phyloP scores from a whole-genome alignment of 2,329 filamentous ascomycete genomes.

The Ophiobolus disseminans region DNA sequence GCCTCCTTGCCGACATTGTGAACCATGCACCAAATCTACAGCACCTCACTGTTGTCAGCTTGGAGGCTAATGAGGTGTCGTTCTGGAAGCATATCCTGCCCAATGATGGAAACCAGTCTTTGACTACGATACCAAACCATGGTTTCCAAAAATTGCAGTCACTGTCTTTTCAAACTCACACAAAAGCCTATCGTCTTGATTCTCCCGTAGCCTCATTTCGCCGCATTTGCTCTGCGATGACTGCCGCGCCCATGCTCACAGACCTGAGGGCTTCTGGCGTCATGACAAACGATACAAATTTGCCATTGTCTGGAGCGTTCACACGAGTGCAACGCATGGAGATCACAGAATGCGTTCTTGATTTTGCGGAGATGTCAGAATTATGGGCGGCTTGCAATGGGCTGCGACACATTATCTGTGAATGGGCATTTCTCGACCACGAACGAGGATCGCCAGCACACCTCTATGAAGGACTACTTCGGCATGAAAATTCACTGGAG shows the following conservation, averaged over 20 bases:
- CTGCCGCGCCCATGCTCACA: constrained; percentile 13
- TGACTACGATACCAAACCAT: not conserved
- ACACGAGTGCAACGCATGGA: constrained; percentile 26
- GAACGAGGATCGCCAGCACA: not conserved
- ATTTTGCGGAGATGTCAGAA: constrained; percentile 11
- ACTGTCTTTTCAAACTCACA: constrained; percentile 27
- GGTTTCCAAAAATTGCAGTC: constrained; percentile 20
- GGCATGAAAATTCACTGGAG: constrained; percentile 22
- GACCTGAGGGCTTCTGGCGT: constrained; percentile 24
- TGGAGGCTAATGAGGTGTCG: constrained; percentile 25
- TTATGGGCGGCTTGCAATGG: constrained; percentile 18
- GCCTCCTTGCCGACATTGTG: constrained; percentile 26
- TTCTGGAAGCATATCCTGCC: constrained; percentile 30
- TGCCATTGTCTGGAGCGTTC: not conserved
- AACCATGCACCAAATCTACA: constrained; percentile 24
- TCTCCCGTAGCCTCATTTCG: constrained; percentile 4
- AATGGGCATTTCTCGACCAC: constrained; percentile 23
- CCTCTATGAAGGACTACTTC: constrained; percentile 17
- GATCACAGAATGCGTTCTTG: constrained; percentile 23
- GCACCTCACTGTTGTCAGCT: constrained; percentile 29
- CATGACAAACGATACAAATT: not conserved
- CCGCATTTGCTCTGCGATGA: constrained; percentile 14
- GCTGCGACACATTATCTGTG: constrained; percentile 28
- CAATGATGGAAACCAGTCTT: not conserved
- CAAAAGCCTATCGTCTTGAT: not conserved